A percentile compares a stretch with the other conserved stretches of the same genome.
Evolutionary conservation across 1,284 basidiomycete species (phyloP).

Genomic region (Tilletia indica): DNA sequence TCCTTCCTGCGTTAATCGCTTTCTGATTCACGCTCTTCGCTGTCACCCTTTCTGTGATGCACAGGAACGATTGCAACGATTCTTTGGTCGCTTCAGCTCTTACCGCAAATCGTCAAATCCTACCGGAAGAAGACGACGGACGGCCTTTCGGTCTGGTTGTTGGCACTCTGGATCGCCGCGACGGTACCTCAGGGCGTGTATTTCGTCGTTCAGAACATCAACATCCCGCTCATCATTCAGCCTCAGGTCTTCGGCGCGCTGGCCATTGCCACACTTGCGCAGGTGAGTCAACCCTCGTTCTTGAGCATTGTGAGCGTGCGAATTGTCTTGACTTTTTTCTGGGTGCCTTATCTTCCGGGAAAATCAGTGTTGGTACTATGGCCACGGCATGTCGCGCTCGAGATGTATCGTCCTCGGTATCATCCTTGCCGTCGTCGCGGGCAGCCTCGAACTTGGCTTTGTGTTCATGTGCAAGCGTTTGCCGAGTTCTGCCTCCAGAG

Average conservation of each 20-base stretch:
- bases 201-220: slow-evolving; percentile 67
- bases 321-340: too few species aligned
- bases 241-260: slow-evolving; percentile 72
- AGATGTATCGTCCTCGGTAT: slow-evolving; percentile 58
- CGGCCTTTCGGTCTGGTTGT: slow-evolving; percentile 70
- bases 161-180: slow-evolving; percentile 70
- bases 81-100: slow-evolving; percentile 69
- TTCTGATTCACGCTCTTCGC: too few species aligned
- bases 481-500: slow-evolving; percentile 60
- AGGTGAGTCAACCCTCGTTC: too few species aligned
- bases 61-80: slow-evolving; percentile 59
- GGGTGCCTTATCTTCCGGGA: not conserved
- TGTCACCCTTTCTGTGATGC: too few species aligned
- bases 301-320: too few species aligned
- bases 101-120: slow-evolving; percentile 71
- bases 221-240: slow-evolving; percentile 70
- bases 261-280: slow-evolving; percentile 60
- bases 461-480: slow-evolving; percentile 59
- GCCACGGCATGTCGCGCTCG: slow-evolving; percentile 48
- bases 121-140: slow-evolving; percentile 70
- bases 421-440: slow-evolving; percentile 60
- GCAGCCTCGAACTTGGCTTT: slow-evolving; percentile 65
- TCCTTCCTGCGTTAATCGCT: too few species aligned
- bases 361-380: slow-evolving; percentile 67
- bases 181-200: slow-evolving; percentile 71